phyloP scores from a whole-genome alignment of 2,329 filamentous ascomycete genomes.

The Fusarium tanahbumbuense region DNA sequence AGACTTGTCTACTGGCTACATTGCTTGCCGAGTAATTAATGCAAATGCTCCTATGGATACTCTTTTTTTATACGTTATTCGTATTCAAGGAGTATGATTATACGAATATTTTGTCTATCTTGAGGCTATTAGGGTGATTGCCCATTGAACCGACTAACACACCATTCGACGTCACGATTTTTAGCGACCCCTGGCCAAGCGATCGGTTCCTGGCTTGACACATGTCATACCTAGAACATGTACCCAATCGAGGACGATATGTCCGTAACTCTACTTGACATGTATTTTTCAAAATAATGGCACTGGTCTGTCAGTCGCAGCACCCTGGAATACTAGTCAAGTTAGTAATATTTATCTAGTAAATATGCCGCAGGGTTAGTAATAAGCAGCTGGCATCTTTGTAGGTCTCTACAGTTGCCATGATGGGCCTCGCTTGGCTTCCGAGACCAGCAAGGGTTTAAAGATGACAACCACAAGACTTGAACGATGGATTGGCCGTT shows the following conservation, averaged over 20 bases:
- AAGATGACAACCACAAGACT: neutral
- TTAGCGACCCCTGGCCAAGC: constrained; percentile 12
- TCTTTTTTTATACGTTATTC: too few relatives aligned
- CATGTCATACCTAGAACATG: constrained; percentile 12
- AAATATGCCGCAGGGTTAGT: neutral
- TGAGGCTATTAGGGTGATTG: neutral
- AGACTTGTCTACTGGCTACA: neutral
- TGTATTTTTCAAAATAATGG: neutral
- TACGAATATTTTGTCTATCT: neutral
- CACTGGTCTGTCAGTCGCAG: neutral
- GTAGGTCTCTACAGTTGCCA: constrained; percentile 4
- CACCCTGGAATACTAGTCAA: too few relatives aligned
- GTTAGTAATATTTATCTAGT: neutral
- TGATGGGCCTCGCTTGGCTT: constrained; percentile 14
- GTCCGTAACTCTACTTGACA: neutral
- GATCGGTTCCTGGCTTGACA: constrained; percentile 27
- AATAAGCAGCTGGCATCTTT: neutral
- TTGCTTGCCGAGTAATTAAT: neutral
- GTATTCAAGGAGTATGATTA: neutral
- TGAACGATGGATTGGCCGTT: neutral
- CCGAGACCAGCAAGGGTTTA: constrained; percentile 14
- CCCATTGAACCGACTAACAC: neutral
- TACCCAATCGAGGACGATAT: neutral
- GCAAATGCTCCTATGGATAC: too few relatives aligned
- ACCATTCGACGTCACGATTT: constrained; percentile 22